These are phyloP conservation scores for Theobroma grandiflorum DNA, from an alignment of 441 rosid genomes.

Conservation along the genomic window DNA sequence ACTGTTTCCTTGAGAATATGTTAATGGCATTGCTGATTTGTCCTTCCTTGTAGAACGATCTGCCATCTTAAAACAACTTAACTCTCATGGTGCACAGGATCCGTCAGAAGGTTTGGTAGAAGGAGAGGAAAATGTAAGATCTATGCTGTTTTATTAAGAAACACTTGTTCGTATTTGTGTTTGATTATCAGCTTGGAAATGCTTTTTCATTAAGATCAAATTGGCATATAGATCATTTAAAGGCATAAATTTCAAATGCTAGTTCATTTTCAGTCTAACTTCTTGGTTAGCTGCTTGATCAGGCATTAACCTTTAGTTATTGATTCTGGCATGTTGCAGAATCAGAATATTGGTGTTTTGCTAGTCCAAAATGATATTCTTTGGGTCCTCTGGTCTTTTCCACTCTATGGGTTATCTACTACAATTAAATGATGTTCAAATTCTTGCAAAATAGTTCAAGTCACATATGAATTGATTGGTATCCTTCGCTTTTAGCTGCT, in stretches of 20 bases:
- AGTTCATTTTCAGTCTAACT: neutral
- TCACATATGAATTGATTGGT: neutral
- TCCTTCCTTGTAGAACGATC: constrained; percentile 44
- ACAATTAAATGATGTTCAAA: neutral
- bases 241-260: neutral
- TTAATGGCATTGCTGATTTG: neutral
- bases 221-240: neutral
- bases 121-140: constrained; percentile 71
- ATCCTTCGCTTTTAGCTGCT: neutral
- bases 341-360: neutral
- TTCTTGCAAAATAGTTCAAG: neutral
- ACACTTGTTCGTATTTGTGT: neutral
- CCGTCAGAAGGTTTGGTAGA: constrained; percentile 34
- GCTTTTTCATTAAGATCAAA: neutral
- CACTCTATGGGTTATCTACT: neutral
- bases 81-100: constrained; percentile 33
- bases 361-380: neutral
- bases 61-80: constrained; percentile 48
- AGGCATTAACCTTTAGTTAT: constrained; percentile 2
- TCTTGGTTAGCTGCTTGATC: neutral
- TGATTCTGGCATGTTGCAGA: neutral
- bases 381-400: neutral
- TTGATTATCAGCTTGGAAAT: neutral
- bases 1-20: neutral
- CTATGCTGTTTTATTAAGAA: constrained; percentile 6